Conservation (phyloP, 2,329 filamentous ascomycete species). For the Pseudogymnoascus sp. region DNA sequence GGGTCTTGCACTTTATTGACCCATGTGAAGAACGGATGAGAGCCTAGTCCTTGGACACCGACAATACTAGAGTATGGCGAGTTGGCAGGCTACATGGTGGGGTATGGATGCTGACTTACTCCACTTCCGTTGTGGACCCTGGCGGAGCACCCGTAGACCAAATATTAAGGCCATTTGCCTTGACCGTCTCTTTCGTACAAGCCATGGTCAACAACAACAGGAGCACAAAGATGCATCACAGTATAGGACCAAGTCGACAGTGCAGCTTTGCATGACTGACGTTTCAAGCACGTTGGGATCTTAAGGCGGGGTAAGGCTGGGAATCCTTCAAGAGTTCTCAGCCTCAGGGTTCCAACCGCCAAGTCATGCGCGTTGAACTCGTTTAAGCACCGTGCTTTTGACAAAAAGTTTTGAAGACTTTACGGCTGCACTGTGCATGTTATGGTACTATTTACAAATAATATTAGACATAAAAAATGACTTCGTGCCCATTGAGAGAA, state of each 20-base stretch:
- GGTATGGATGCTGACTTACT: constrained; percentile 12
- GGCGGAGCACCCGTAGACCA: constrained; percentile 15
- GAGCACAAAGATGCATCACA: not conserved
- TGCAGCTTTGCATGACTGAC: not conserved
- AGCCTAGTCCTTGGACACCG: constrained; percentile 17
- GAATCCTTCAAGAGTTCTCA: not conserved
- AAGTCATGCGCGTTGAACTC: not conserved
- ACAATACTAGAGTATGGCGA: constrained; percentile 15
- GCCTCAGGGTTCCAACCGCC: not conserved
- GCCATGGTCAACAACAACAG: constrained; percentile 8
- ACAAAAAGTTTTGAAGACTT: not conserved
- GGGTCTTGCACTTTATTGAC: constrained; percentile 15
- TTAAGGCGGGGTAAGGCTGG: not conserved
- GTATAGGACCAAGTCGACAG: not conserved
- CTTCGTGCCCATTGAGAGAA: not conserved
- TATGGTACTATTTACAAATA: not conserved
- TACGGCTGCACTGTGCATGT: too few species aligned
- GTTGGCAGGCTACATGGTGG: not conserved
- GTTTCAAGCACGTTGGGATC: not conserved
- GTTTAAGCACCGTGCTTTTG: not conserved
- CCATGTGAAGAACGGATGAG: constrained; percentile 15
- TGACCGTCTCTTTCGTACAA: constrained; percentile 18
- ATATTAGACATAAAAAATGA: not conserved
- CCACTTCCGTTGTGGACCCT: constrained; percentile 13
- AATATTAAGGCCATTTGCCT: constrained; percentile 16